Evolutionary conservation across 1,284 basidiomycete species (phyloP).

Genomic region (Sanghuangporus baumii): DNA sequence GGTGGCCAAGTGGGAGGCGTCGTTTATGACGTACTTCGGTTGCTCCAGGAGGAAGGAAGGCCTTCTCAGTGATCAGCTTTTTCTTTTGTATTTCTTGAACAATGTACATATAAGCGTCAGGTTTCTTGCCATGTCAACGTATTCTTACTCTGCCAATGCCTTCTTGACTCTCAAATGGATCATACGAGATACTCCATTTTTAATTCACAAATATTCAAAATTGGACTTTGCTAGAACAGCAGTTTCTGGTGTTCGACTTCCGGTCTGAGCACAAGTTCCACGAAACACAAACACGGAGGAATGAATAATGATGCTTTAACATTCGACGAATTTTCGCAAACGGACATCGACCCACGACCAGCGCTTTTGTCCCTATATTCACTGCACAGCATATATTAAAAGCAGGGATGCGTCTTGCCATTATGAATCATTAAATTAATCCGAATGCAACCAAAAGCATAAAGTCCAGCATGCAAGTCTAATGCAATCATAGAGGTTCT

Average conservation of each 20-base stretch:
- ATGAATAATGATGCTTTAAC: too few relatives aligned
- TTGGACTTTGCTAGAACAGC: too few relatives aligned
- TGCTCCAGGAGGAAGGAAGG: constrained; percentile 12
- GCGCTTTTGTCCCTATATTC: not conserved
- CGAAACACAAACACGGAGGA: too few relatives aligned
- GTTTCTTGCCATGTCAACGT: too few relatives aligned
- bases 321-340: too few relatives aligned
- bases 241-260: too few relatives aligned
- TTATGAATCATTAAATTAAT: not conserved
- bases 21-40: constrained; percentile 8
- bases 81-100: not conserved
- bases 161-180: too few relatives aligned
- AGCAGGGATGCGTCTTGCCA: not conserved
- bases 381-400: not conserved
- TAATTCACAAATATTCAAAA: too few relatives aligned
- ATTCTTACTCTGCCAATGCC: too few relatives aligned
- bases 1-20: constrained; percentile 9
- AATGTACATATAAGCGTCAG: too few relatives aligned
- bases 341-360: not conserved
- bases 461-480: not conserved
- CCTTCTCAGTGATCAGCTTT: not conserved
- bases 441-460: not conserved
- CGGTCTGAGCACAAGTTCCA: too few relatives aligned
- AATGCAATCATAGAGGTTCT: constrained; percentile 3
- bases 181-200: too few relatives aligned